Percentiles rank a stretch among this genome's conserved stretches.
These are phyloP conservation scores for Thraustotheca clavata DNA, from an alignment of 352 stramenopile species.

Conservation along the genomic window DNA sequence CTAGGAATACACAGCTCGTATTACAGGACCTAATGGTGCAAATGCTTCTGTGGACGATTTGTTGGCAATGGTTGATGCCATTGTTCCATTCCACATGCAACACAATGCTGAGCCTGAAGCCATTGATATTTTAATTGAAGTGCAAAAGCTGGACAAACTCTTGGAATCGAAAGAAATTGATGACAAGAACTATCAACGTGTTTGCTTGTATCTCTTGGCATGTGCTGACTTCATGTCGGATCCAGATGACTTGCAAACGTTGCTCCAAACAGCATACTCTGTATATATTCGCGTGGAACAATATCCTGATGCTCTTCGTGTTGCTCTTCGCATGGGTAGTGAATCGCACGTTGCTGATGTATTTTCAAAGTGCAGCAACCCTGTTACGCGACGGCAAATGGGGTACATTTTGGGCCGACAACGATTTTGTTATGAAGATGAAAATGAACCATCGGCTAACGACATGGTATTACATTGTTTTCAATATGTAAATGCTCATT, in stretches of 20 bases:
- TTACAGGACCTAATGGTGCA: slow-evolving; percentile 40
- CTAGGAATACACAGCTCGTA: slow-evolving; percentile 65
- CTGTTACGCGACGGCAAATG: slow-evolving; percentile 84
- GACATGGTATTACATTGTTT: slow-evolving; percentile 41
- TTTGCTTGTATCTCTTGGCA: slow-evolving; percentile 98
- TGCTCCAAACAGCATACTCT: slow-evolving; percentile 88
- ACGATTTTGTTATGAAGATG: slow-evolving; percentile 91
- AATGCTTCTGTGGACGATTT: slow-evolving; percentile 87
- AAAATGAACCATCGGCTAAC: slow-evolving; percentile 85
- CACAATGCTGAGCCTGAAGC: slow-evolving; percentile 99
- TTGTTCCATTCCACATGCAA: slow-evolving; percentile 98
- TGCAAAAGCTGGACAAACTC: slow-evolving; percentile 93
- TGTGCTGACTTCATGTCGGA: slow-evolving; percentile 98
- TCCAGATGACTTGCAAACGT: slow-evolving; percentile 92
- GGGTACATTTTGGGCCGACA: slow-evolving; percentile 94
- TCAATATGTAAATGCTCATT: slow-evolving; percentile 23
- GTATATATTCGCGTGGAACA: slow-evolving; percentile 93
- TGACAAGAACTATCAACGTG: slow-evolving; percentile 97
- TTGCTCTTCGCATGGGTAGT: slow-evolving; percentile 91
- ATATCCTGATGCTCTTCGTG: slow-evolving; percentile 93
- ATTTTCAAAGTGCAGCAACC: slow-evolving; percentile 67
- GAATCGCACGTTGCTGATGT: slow-evolving; percentile 66
- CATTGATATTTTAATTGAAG: slow-evolving; percentile 98
- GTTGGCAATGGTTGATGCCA: slow-evolving; percentile 94
- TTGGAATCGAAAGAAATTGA: slow-evolving; percentile 92